Conservation (phyloP, 1,139 yeast species). For the Yamadazyma atmosphaerica region DNA sequence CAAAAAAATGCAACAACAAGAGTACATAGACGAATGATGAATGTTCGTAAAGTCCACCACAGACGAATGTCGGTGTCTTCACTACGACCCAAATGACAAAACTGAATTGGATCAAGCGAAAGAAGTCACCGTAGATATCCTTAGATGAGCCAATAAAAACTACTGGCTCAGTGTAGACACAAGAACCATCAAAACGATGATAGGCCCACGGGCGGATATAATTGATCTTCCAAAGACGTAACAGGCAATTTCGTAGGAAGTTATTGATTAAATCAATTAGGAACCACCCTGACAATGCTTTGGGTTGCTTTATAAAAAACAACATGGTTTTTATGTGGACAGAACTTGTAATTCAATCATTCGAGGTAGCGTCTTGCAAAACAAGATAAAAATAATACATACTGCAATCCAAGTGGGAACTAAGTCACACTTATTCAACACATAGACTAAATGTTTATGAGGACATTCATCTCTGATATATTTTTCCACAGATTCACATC, state of each 20-base stretch:
- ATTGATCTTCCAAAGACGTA: conserved; percentile 92
- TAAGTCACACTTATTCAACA: conserved; percentile 94
- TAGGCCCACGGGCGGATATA: conserved; percentile 49
- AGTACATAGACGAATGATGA: no score
- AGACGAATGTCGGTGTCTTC: conserved; percentile 59
- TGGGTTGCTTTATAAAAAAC: conserved; percentile 27
- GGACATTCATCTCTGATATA: conserved; percentile 93
- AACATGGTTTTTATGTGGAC: no score
- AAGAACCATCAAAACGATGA: conserved; percentile 49
- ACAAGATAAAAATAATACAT: conserved; percentile 47
- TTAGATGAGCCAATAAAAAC: conserved; percentile 37
- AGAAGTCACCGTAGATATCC: conserved; percentile 50
- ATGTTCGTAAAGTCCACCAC: no score
- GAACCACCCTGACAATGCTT: conserved; percentile 74
- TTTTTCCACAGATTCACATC: conserved; percentile 91
- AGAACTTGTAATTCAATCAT: not conserved
- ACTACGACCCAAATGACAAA: conserved; percentile 60
- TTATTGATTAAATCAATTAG: conserved; percentile 19
- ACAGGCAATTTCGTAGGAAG: conserved; percentile 67
- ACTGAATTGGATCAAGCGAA: conserved; percentile 58
- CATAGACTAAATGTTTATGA: conserved; percentile 93
- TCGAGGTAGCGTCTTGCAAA: not conserved
- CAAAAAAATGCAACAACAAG: conserved; percentile 3
- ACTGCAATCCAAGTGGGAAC: conserved; percentile 99
- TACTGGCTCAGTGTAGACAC: conserved; percentile 39